Evolutionary conservation across 106 monocot genomes (phyloP).

Genomic region (Phalaenopsis equestris): DNA sequence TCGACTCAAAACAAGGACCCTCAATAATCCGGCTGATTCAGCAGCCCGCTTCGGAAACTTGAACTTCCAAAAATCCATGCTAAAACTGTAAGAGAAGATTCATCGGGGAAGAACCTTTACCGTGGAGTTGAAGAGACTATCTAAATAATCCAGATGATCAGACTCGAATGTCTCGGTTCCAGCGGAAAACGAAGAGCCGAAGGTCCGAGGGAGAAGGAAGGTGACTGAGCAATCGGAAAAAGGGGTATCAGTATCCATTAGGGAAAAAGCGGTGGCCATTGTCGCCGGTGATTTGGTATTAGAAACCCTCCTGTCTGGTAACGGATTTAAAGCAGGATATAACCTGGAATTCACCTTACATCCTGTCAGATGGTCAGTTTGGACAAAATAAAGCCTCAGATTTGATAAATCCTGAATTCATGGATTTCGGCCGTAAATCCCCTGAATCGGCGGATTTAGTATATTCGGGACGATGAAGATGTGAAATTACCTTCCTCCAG

Average conservation of each 20-base stretch:
- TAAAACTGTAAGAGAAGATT: neutral
- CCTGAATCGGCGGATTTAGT: too few species aligned
- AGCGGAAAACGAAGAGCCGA: constrained; percentile 1
- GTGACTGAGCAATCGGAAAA: neutral
- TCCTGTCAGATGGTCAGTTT: too few species aligned
- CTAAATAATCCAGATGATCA: neutral
- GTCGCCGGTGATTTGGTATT: neutral
- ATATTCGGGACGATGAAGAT: too few species aligned
- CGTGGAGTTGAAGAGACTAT: constrained; percentile 9
- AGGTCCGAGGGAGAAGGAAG: constrained; percentile 12
- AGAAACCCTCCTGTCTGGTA: neutral
- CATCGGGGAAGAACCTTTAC: neutral
- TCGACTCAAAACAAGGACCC: neutral
- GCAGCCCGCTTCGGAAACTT: neutral
- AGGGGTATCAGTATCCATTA: neutral
- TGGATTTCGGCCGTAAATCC: too few species aligned
- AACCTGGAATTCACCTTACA: too few species aligned
- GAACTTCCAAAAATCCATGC: neutral
- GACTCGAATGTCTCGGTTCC: neutral
- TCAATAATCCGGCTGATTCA: neutral
- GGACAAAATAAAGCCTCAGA: too few species aligned
- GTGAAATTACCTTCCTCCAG: too few species aligned
- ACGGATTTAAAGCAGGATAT: too few species aligned
- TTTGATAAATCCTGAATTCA: too few species aligned
- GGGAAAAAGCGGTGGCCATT: neutral